phyloP scores from a whole-genome alignment of 164 flowering plant species.

The Liriodendron chinense region DNA sequence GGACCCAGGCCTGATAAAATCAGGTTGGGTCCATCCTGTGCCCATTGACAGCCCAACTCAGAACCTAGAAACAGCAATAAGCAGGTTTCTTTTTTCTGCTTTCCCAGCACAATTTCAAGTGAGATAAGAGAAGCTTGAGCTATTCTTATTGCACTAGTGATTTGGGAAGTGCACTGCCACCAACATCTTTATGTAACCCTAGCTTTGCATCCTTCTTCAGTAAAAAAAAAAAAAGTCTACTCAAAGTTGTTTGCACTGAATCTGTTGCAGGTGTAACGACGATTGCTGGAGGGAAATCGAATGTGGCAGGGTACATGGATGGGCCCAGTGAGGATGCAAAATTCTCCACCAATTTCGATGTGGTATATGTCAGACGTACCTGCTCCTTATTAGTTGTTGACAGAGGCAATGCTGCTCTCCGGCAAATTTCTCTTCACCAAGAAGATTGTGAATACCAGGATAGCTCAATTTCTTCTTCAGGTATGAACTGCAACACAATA shows the following conservation, averaged over 20 bases:
- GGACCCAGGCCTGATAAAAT: too few relatives aligned
- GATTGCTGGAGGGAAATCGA: slow-evolving; percentile 98
- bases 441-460: slow-evolving; percentile 81
- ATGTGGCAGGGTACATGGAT: slow-evolving; percentile 83
- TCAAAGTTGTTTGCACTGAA: slow-evolving; percentile 24
- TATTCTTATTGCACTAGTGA: too few relatives aligned
- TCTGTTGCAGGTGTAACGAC: slow-evolving; percentile 72
- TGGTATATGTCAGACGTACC: slow-evolving; percentile 71
- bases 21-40: too few relatives aligned
- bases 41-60: too few relatives aligned
- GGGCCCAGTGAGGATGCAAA: slow-evolving; percentile 98
- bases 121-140: too few relatives aligned
- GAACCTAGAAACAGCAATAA: too few relatives aligned
- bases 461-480: slow-evolving; percentile 68
- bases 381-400: slow-evolving; percentile 93
- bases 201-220: background rate
- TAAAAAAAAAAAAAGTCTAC: background rate
- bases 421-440: slow-evolving; percentile 79
- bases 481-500: slow-evolving; percentile 27
- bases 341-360: slow-evolving; percentile 91
- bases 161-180: too few relatives aligned
- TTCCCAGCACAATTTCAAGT: too few relatives aligned
- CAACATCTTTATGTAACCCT: background rate
- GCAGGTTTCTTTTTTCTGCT: too few relatives aligned
- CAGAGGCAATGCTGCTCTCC: slow-evolving; percentile 97